Evolutionary conservation across 2,329 filamentous ascomycete species (phyloP), one percentile per base, ranked within the genome.

Genomic region (Fonsecaea multimorphosa): DNA sequence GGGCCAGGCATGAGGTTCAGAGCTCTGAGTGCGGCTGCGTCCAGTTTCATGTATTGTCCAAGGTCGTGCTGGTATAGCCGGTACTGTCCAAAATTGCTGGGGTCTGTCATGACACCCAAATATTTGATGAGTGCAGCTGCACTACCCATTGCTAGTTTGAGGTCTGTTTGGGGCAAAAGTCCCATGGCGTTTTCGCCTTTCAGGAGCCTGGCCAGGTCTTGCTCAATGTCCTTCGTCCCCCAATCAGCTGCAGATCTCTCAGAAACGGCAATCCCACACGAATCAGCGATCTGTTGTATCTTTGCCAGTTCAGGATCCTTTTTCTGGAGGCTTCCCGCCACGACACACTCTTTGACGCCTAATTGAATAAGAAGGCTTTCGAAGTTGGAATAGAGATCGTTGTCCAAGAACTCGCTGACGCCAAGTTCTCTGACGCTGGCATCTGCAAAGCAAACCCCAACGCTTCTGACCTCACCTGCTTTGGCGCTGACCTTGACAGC

Each of bases 341-440:
- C 80, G 32, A 99, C 81, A 74, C 93, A 97, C 77, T 99, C 95
- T 75, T 93, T 95, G 22, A 97, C 92, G 5, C 95, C 95, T 2
- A 99, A 87, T 76, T 99, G 96, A 71, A 99, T 99, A 59, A 99
- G 86, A 19, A 99, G 84, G 2, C 93, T 93, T 80, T 99, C 95
- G 71, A 99, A 96, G 77, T 99, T 99, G 59, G 94, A 98, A 81
- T 96, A 99, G 9, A 97, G 84, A 76, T 99, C 95, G 75, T 98
- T 99, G 83, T 99, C 95, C n/a, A 97, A 86, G 71, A 99, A 99
- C 76, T 99, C 96, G 82, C 92, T 97, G 61, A 99, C 93, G 8
- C 95, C 95, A 1, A 99, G 85, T 81, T 99, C 95, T 58, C 95
- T 86, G 29, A 98, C 94, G 71, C 92, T 97, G 0, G 96, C 95